Conservation (phyloP, 352 stramenopile species). For the Globisporangium nodosum region DNA sequence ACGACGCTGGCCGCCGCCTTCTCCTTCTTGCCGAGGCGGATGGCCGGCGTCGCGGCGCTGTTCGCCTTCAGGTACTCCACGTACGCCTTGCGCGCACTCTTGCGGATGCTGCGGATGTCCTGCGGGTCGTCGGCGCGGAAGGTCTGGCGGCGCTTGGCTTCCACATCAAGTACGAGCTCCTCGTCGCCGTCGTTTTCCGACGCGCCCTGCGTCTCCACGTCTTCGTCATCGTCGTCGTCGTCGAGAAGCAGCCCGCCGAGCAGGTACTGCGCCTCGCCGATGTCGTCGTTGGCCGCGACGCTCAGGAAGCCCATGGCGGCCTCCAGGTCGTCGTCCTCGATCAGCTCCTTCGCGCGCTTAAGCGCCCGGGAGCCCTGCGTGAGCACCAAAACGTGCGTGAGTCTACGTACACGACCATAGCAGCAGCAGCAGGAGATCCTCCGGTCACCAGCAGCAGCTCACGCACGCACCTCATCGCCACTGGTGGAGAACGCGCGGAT, state of each 20-base stretch:
- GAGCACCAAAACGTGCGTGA: background rate
- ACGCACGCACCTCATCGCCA: slow-evolving; percentile 26
- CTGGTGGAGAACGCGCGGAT: slow-evolving; percentile 18
- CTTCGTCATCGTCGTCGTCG: slow-evolving; percentile 32
- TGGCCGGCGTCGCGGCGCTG: slow-evolving; percentile 13
- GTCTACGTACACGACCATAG: background rate
- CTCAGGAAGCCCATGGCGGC: slow-evolving; percentile 56
- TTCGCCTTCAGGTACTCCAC: slow-evolving; percentile 62
- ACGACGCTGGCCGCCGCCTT: slow-evolving; percentile 25
- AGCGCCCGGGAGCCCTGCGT: slow-evolving; percentile 39
- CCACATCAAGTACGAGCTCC: slow-evolving; percentile 57
- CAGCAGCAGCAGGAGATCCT: background rate
- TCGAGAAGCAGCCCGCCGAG: slow-evolving; percentile 56
- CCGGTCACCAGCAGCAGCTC: background rate
- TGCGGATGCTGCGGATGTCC: slow-evolving; percentile 74
- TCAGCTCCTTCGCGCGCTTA: slow-evolving; percentile 50
- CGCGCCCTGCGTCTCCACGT: slow-evolving; percentile 5
- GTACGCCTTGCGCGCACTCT: slow-evolving; percentile 69
- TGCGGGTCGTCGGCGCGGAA: slow-evolving; percentile 36
- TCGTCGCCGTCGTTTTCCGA: slow-evolving; percentile 16
- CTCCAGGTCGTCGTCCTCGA: slow-evolving; percentile 47
- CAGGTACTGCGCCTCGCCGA: slow-evolving; percentile 71
- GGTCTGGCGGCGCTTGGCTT: slow-evolving; percentile 56
- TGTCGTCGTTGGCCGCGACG: slow-evolving; percentile 54
- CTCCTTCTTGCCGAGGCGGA: slow-evolving; percentile 20